Conservation (phyloP, 169 alveolate genomes). For the Cyclospora cayetanensis region DNA sequence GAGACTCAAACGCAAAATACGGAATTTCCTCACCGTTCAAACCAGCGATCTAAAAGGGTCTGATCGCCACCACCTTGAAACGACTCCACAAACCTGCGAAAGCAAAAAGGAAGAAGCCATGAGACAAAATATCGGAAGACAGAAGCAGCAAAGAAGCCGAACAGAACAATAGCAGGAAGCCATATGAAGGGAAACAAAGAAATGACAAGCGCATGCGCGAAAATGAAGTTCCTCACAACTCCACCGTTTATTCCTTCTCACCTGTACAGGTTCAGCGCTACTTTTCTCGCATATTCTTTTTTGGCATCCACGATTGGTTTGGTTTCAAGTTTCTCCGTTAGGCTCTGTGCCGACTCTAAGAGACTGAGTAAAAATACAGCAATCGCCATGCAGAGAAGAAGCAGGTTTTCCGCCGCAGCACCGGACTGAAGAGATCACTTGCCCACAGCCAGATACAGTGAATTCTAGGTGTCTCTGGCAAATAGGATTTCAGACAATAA, state of each 20-base stretch:
- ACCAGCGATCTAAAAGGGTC: conserved; percentile 62
- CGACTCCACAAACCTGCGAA: conserved; percentile 36
- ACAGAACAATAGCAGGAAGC: neutral
- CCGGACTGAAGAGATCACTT: too few relatives aligned
- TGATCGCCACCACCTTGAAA: conserved; percentile 63
- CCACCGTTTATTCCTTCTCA: neutral
- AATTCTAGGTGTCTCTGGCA: too few relatives aligned
- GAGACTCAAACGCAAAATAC: neutral
- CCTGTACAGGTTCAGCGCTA: conserved; percentile 56
- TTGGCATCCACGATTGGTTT: conserved; percentile 35
- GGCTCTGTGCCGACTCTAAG: conserved; percentile 9
- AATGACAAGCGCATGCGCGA: neutral
- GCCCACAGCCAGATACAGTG: too few relatives aligned
- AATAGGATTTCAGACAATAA: too few relatives aligned
- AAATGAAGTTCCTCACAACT: neutral
- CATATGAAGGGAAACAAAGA: neutral
- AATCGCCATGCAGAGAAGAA: too few relatives aligned
- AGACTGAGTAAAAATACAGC: neutral
- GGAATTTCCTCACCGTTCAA: conserved; percentile 24
- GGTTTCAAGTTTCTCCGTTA: conserved; percentile 30
- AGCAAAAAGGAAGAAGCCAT: neutral
- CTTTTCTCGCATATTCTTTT: conserved; percentile 61
- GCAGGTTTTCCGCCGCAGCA: too few relatives aligned
- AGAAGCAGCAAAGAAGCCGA: neutral
- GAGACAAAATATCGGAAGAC: neutral